A percentile compares a stretch with the other conserved stretches of the same genome.
Conservation (phyloP, 179 eudicot species). For the Silene noctiflora region DNA sequence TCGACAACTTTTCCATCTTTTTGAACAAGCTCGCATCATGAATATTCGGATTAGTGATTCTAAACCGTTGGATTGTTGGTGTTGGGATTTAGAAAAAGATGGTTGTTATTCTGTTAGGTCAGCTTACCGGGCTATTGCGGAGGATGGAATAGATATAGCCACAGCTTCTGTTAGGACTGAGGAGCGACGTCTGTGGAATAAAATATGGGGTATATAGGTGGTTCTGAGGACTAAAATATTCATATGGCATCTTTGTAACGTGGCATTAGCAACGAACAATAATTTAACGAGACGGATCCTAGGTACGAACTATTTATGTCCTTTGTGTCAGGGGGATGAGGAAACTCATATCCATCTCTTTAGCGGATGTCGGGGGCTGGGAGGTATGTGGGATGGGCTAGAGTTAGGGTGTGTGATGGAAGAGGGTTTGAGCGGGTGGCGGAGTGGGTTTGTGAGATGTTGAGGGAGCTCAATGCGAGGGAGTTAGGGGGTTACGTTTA, state of each 20-base stretch:
- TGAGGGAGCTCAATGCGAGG: background rate
- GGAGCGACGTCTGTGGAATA: background rate
- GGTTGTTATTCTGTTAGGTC: background rate
- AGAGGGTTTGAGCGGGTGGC: background rate
- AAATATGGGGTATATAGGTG: background rate
- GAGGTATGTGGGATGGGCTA: too few relatives aligned
- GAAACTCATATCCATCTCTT: background rate
- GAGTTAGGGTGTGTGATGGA: background rate
- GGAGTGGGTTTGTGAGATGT: background rate
- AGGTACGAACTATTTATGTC: background rate
- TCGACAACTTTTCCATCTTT: background rate
- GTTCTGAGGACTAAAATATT: background rate
- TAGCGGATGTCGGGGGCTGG: too few relatives aligned
- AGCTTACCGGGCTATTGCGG: background rate
- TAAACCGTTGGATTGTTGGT: too few relatives aligned
- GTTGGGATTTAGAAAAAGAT: too few relatives aligned
- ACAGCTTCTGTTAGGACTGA: too few relatives aligned
- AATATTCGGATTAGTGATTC: background rate
- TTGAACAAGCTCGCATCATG: background rate
- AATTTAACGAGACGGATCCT: background rate
- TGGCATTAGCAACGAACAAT: background rate
- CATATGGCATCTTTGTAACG: background rate
- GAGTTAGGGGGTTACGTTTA: background rate
- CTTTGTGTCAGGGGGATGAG: background rate
- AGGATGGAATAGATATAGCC: background rate